These are phyloP conservation scores for Candida boleticola DNA, from an alignment of 805 yeast species.

Conservation along the genomic window DNA sequence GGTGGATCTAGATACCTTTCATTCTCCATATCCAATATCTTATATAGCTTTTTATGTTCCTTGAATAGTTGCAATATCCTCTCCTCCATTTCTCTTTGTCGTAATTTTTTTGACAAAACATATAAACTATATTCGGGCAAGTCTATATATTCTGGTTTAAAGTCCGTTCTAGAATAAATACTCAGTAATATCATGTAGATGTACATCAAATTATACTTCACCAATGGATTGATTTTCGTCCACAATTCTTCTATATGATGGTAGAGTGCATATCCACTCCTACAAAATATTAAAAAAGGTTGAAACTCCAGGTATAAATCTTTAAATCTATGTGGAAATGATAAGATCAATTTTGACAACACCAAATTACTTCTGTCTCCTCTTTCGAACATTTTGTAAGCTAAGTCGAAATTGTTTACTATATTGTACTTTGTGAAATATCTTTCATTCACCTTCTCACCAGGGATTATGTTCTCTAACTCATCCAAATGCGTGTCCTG, in stretches of 20 bases:
- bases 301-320: neutral
- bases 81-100: neutral
- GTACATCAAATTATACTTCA: neutral
- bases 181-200: neutral
- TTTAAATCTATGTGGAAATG: neutral
- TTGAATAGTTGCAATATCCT: neutral
- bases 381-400: neutral
- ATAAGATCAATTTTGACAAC: neutral
- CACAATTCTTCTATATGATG: neutral
- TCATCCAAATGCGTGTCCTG: too few species aligned
- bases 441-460: too few species aligned
- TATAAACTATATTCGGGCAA: neutral
- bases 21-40: neutral
- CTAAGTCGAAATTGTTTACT: neutral
- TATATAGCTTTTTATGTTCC: neutral
- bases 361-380: neutral
- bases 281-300: neutral
- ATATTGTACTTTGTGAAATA: neutral
- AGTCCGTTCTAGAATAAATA: too few species aligned
- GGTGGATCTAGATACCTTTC: neutral
- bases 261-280: too few species aligned
- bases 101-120: neutral
- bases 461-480: too few species aligned
- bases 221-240: neutral
- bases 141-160: neutral